phyloP scores from a whole-genome alignment of 2,329 filamentous ascomycete genomes.

The Herpotrichia juniperi region DNA sequence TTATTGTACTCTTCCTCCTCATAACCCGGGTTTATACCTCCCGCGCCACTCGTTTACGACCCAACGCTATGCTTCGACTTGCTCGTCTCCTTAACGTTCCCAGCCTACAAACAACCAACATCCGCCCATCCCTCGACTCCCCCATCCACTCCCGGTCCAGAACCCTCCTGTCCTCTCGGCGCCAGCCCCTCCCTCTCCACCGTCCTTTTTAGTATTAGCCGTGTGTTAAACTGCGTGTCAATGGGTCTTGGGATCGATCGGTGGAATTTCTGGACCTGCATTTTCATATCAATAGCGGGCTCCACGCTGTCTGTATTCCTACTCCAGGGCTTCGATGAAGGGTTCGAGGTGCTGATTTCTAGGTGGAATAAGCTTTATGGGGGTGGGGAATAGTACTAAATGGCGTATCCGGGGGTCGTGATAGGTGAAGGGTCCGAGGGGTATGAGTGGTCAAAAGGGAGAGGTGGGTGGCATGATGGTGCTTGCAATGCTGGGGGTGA shows the following conservation, averaged over 20 bases:
- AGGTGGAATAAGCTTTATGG: constrained; percentile 44
- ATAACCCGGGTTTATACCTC: constrained; percentile 39
- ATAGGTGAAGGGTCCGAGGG: constrained; percentile 24
- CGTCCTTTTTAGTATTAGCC: constrained; percentile 43
- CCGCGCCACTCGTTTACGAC: constrained; percentile 17
- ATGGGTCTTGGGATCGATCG: constrained; percentile 52
- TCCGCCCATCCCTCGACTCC: constrained; percentile 47
- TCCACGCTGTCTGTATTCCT: constrained; percentile 50
- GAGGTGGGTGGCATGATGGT: too few species aligned
- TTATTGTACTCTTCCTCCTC: constrained; percentile 38
- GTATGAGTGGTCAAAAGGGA: constrained; percentile 48
- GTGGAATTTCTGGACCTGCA: constrained; percentile 49
- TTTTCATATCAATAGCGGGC: constrained; percentile 50
- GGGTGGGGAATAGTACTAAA: constrained; percentile 33
- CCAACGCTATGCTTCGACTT: constrained; percentile 34
- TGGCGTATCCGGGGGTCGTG: constrained; percentile 34
- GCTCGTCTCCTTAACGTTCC: constrained; percentile 27
- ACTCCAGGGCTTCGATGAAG: constrained; percentile 54
- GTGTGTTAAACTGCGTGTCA: constrained; percentile 41
- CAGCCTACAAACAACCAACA: constrained; percentile 42
- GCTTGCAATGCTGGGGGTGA: constrained; percentile 53
- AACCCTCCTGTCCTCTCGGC: constrained; percentile 29
- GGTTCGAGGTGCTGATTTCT: constrained; percentile 37
- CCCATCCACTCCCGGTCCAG: constrained; percentile 40
- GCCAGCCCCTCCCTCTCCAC: constrained; percentile 38